Evolutionary conservation across 345 rosid genomes (phyloP), one percentile per base, ranked within the genome.

Genomic region (Cardiospermum halicacabum): DNA sequence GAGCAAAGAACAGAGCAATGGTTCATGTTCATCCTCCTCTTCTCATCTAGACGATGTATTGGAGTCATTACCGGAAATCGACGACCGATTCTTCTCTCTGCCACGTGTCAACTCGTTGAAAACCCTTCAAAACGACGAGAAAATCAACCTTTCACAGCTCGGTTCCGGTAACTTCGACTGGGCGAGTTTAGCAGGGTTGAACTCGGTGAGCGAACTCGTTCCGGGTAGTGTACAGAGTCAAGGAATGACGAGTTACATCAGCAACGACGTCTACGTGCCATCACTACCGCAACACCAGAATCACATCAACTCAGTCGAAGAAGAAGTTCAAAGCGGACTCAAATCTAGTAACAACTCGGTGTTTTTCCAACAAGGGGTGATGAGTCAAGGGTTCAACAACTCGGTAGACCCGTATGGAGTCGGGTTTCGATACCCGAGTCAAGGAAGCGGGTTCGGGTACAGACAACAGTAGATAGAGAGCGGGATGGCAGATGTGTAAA

Each of bases 31-130:
- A 0, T 91, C 97, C 1, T 82, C 89, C 0, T 82, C 91, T 26
- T 90, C 97, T 7, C 93, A 92, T 58, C 71, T 88, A 5, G 97
- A 91, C 28, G 95, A 93, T 64, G 87, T 92, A 62, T 57, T 89
- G 1, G 90, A 90, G 25, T 74, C 97, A 15, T 68, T 86, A 26
- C 86, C 98, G 5, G 87, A 77, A 68, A 82, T 91, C 10, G 76
- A 80, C 24, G 86, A 83, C 11, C 82, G 75, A 4, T 57, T 61
- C 60, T 84, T 80, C 24, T 54, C 75, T 42, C 69, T 82, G 22
- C 91, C 96, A 1, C 74, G 78, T 18, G 37, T 75, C 76, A 84
- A 76, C 70, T 77, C 90, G 0, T 70, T 82, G 10, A 84, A 78
- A 71, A 54, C 81, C 22, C 31, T 71, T 49, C 88, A 74, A 32